Base-by-base conservation (phyloP, 2,329 filamentous ascomycete genomes). In the Remersonia thermophila region DNA sequence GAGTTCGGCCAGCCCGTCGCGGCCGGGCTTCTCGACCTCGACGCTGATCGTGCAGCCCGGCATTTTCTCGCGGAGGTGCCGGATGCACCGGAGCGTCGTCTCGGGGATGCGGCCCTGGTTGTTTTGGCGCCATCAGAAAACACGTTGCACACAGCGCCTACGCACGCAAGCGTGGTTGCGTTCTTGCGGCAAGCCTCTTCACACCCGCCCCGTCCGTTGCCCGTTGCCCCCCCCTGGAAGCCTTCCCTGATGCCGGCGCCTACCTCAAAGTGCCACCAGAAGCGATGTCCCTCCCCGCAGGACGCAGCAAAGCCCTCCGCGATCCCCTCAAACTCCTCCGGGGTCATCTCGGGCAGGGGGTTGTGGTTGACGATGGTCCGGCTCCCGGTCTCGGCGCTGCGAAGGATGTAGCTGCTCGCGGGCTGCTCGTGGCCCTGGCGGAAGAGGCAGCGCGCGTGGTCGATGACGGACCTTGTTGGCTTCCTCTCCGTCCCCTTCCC, bases 251-350 rank as follows among this genome's bases (percentile, higher is more conserved):
- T n/a, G n/a, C n/a, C n/a, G n/a, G 13, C 7, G 40, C 59, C 50
- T 52, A 75, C 77, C 65, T 84, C 80, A 47, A 83, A 84, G 60
- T 85, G 80, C 61, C 75, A 80, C 78, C 76, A 83, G 16, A 57
- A 60, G 7, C n/a, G 10, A 12, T 27, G 7, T 5, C 11, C 14
- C 3, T 50, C 32, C n/a, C 45, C n/a, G n/a, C n/a, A n/a, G n/a
- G n/a, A n/a, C n/a, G n/a, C 40, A 4, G 49, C 48, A 32, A 74
- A 53, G 16, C 46, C 51, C 15, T 60, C 51, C 27, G 59, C 62
- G 14, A 68, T 57, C 10, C 39, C 40, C 12, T 54, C 50, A 41
- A 85, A 83, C 55, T 84, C 80, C 7, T 59, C 58, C 4, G 56
- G 44, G 5, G 66, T 77, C 77, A 85, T 82, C 45, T 84, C 80